Percentiles rank a stretch among this genome's conserved stretches.
These are phyloP conservation scores for Speleostelium caveatum DNA, from an alignment of 78 protist species.

Conservation along the genomic window DNA sequence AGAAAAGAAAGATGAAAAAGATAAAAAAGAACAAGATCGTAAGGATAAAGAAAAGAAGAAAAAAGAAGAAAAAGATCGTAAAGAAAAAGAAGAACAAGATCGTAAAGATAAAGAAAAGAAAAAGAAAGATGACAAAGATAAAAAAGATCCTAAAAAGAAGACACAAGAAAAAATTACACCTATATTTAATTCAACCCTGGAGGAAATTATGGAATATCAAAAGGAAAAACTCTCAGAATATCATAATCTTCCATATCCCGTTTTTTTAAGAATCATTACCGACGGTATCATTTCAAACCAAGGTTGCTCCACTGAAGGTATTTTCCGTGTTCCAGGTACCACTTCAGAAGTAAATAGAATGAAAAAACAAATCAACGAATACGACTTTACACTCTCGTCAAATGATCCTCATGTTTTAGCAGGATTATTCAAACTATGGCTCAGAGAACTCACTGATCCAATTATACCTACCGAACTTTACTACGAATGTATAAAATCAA, in stretches of 20 bases:
- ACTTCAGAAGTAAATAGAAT: constrained; percentile 40
- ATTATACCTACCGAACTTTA: constrained; percentile 50
- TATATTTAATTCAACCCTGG: constrained; percentile 14
- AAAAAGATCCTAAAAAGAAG: neutral
- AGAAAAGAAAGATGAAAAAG: constrained; percentile 26
- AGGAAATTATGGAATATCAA: constrained; percentile 62
- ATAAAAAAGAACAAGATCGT: constrained; percentile 37
- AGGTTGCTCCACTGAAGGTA: constrained; percentile 58
- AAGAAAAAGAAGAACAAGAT: constrained; percentile 23
- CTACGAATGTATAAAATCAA: constrained; percentile 41
- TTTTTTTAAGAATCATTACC: constrained; percentile 1
- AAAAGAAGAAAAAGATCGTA: neutral
- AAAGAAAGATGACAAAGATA: constrained; percentile 3
- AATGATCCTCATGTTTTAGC: constrained; percentile 75
- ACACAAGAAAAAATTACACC: neutral
- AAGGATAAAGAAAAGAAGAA: constrained; percentile 32
- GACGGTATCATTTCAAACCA: constrained; percentile 11
- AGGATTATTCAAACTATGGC: constrained; percentile 67
- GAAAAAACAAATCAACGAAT: constrained; percentile 35
- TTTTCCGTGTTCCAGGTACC: constrained; percentile 63
- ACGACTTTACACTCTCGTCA: constrained; percentile 8
- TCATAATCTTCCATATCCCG: neutral
- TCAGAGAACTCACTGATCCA: constrained; percentile 71
- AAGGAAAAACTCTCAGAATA: neutral
- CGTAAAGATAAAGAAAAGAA: constrained; percentile 9